Evolutionary conservation across 2,329 filamentous ascomycete species (phyloP).

Genomic region (Microdochium nivale): DNA sequence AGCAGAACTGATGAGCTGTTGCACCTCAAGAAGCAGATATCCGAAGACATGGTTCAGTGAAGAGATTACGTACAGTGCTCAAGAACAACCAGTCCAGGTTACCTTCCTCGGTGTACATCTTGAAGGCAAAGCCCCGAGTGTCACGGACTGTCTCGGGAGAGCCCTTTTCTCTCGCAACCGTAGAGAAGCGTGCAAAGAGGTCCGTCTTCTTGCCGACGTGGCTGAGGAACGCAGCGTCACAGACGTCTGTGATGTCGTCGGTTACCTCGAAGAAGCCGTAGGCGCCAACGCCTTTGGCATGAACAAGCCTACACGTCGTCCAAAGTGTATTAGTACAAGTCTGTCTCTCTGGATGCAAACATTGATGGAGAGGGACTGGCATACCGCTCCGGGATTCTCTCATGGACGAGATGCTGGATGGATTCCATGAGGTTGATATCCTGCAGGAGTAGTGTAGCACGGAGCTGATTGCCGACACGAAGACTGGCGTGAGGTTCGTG

Average conservation of each 20-base stretch:
- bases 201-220: constrained; percentile 52
- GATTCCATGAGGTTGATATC: background rate
- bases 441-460: background rate
- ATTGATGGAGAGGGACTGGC: too few species aligned
- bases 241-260: background rate
- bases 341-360: too few species aligned
- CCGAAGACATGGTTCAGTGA: too few species aligned
- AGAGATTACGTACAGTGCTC: constrained; percentile 40
- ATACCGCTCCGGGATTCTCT: background rate
- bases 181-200: constrained; percentile 55
- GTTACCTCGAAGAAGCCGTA: background rate
- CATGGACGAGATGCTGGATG: background rate
- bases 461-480: too few species aligned
- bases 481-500: too few species aligned
- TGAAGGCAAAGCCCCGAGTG: constrained; percentile 50
- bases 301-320: background rate
- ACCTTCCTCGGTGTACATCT: constrained; percentile 64
- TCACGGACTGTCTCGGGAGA: constrained; percentile 61
- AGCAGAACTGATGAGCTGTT: too few species aligned
- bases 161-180: constrained; percentile 62
- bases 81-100: constrained; percentile 71
- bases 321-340: too few species aligned
- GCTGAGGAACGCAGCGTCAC: constrained; percentile 11
- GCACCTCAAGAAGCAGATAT: too few species aligned
- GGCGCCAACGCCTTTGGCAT: background rate